Conservation (phyloP, 768 basidiomycete species). For the Panaeolus cyanescens region DNA sequence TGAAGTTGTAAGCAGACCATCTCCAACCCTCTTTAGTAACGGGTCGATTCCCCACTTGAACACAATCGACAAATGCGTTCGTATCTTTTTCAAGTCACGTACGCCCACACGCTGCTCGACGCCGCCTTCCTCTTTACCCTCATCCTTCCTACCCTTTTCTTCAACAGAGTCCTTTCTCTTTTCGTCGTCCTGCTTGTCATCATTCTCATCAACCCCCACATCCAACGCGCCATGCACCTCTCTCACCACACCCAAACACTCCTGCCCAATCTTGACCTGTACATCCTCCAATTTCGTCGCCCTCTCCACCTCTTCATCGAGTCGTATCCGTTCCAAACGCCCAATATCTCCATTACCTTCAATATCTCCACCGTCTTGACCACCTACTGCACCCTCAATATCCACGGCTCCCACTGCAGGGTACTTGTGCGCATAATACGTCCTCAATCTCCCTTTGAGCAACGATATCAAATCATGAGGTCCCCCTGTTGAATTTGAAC, state of each 20-base stretch:
- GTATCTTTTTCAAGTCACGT: conserved; percentile 63
- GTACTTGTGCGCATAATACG: conserved; percentile 34
- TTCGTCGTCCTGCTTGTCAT: no score
- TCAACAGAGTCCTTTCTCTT: no score
- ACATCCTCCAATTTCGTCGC: conserved; percentile 39
- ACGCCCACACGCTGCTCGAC: conserved; percentile 52
- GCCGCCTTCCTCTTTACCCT: conserved; percentile 7
- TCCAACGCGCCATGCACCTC: not conserved
- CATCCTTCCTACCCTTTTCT: no score
- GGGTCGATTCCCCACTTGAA: conserved; percentile 75
- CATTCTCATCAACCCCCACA: no score
- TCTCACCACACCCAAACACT: conserved; percentile 51
- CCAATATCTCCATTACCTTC: no score
- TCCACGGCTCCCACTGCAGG: conserved; percentile 10
- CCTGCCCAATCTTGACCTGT: conserved; percentile 55
- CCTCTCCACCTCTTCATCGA: no score
- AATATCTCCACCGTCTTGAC: no score
- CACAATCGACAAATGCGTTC: conserved; percentile 64
- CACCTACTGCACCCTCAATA: no score
- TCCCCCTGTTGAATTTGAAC: conserved; percentile 21
- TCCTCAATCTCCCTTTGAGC: conserved; percentile 38
- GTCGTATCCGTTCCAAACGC: no score
- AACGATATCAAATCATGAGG: conserved; percentile 35
- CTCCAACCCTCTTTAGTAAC: conserved; percentile 44
- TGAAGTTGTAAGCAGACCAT: conserved; percentile 36